phyloP scores from a whole-genome alignment of 179 eudicot genomes.

The Spergularia azorica region DNA sequence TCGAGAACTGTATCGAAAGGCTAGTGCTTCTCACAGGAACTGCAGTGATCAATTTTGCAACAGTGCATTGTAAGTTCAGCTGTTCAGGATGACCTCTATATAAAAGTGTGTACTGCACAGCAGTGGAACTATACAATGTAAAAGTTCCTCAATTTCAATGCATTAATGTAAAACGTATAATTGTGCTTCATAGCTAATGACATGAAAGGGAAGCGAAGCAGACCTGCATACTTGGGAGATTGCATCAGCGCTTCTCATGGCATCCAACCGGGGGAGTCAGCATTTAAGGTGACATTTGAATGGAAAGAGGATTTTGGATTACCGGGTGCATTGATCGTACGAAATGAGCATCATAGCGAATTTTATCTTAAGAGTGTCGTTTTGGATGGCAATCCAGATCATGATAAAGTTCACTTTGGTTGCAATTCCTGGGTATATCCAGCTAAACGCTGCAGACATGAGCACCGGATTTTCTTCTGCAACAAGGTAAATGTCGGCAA shows the following conservation, averaged over 20 bases:
- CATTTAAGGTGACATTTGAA: constrained; percentile 41
- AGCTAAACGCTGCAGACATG: constrained; percentile 30
- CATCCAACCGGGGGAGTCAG: constrained; percentile 35
- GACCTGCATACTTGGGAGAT: constrained; percentile 32
- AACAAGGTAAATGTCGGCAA: constrained; percentile 50
- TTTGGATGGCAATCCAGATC: constrained; percentile 40
- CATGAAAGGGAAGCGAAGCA: constrained; percentile 51
- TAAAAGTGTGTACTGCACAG: too few species aligned
- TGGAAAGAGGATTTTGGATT: constrained; percentile 44
- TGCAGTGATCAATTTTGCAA: too few species aligned
- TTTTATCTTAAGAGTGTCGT: constrained; percentile 57
- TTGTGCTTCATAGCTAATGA: too few species aligned
- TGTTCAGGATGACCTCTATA: too few species aligned
- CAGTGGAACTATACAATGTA: too few species aligned
- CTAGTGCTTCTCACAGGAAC: too few species aligned
- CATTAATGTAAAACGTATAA: too few species aligned
- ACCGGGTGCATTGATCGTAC: constrained; percentile 58
- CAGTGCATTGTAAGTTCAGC: too few species aligned
- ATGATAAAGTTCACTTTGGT: constrained; percentile 42
- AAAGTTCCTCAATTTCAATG: too few species aligned
- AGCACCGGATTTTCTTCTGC: constrained; percentile 57
- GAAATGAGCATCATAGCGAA: constrained; percentile 45
- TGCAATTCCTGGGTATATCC: constrained; percentile 78
- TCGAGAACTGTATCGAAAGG: too few species aligned
- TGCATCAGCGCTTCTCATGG: too few species aligned